Evolutionary conservation across 1,284 basidiomycete species (phyloP), one percentile per base, ranked within the genome.

Genomic region (Clitocybe nebularis): DNA sequence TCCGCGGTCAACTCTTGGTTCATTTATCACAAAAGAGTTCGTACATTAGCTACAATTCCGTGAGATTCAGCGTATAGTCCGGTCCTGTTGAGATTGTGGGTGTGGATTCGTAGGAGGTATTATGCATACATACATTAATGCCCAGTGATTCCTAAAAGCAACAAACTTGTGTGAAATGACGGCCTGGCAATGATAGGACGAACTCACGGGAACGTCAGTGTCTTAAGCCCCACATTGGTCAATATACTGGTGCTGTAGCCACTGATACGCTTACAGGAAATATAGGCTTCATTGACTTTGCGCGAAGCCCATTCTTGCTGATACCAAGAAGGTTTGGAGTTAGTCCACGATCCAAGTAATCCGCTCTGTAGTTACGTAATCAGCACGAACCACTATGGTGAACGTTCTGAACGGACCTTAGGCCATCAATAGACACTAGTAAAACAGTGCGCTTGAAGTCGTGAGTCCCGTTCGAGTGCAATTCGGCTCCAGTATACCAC

Each of bases 1-100:
- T 33, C 22, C 35, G 34, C 28, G 28, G 20, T 16, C 30, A 28
- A 30, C 5, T 14, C 38, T 19, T 39, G 9, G 25, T n/a, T 17
- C 26, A 14, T 5, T 14, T n/a, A 6, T 24, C 23, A 36, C 22
- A 26, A 19, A 16, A 19, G 29, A 9, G 14, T 34, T 60, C 76
- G 9, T 53, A 89, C 86, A 58, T 96, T 96, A 9, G 82, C 93
- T 8, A 96, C 77, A 40, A 96, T 93, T 4, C 93, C 93, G 59
- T 93, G 89, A 14, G 83, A 84, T 59, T 93, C 89, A 0, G 88
- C 86, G 57, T 93, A 81, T 0, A 94, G 72, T 2, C 91, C 91
- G 13, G 91, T 94, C 81, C 87, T 89, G 47, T 17, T n/a, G 25
- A 39, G 3, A 14, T 20, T 17, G 20, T 35, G 21, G 22, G 47